Percentiles rank a stretch among this genome's conserved stretches.
Evolutionary conservation across 2,329 filamentous ascomycete genomes (phyloP).

Genomic region (Fusarium newnesense): DNA sequence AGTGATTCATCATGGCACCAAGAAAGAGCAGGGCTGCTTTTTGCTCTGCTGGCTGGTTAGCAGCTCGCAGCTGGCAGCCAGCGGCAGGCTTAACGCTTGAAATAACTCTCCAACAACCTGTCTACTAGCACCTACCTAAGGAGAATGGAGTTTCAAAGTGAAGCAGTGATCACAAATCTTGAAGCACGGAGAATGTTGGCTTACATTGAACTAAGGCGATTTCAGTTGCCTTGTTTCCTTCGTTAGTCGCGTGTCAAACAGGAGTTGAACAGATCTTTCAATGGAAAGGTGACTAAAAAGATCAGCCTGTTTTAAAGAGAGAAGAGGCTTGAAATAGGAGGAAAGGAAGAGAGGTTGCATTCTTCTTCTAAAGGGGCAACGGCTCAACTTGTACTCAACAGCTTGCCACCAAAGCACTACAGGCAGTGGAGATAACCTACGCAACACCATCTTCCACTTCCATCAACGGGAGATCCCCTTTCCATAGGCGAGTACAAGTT

Average conservation of each 20-base stretch:
- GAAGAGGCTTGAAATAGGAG: neutral
- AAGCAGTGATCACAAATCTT: neutral
- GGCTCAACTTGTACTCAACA: slow-evolving; percentile 33
- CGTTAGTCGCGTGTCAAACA: slow-evolving; percentile 3
- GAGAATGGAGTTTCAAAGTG: neutral
- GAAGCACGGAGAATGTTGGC: neutral
- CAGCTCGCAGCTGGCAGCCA: slow-evolving; percentile 24
- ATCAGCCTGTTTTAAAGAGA: neutral
- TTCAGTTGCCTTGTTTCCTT: neutral
- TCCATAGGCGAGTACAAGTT: slow-evolving; percentile 6
- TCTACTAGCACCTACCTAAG: neutral
- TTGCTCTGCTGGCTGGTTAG: slow-evolving; percentile 12
- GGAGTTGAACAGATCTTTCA: neutral
- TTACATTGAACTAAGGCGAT: slow-evolving; percentile 3
- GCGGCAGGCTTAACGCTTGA: slow-evolving; percentile 17
- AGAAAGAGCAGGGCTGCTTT: neutral
- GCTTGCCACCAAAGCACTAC: slow-evolving; percentile 18
- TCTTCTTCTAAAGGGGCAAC: slow-evolving; percentile 6
- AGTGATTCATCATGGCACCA: slow-evolving; percentile 32
- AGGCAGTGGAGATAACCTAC: slow-evolving; percentile 9
- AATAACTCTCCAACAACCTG: neutral
- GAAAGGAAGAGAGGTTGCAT: neutral
- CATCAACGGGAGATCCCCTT: slow-evolving; percentile 10
- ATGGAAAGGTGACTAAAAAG: neutral
- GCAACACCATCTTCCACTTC: slow-evolving; percentile 10